Conservation (phyloP, 2,329 filamentous ascomycete genomes). For the Neonectria hederae region DNA sequence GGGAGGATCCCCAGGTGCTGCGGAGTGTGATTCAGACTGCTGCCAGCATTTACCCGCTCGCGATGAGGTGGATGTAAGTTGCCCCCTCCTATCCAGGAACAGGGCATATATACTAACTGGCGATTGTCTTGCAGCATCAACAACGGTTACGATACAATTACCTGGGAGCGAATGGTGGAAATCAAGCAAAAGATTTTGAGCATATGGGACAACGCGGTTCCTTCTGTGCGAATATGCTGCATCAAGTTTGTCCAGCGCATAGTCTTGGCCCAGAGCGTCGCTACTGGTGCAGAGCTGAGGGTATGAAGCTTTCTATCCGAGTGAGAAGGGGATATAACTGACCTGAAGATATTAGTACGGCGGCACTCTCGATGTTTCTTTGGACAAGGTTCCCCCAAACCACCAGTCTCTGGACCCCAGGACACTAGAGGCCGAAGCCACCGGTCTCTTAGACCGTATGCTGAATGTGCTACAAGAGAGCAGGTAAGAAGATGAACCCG, state of each 20-base stretch:
- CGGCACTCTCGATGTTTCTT: conserved; percentile 76
- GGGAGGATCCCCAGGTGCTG: conserved; percentile 81
- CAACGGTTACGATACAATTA: conserved; percentile 80
- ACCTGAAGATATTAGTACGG: conserved; percentile 50
- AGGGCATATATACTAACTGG: conserved; percentile 38
- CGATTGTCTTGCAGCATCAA: conserved; percentile 72
- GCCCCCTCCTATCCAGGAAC: conserved; percentile 27
- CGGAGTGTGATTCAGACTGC: conserved; percentile 88
- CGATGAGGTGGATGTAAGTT: conserved; percentile 94
- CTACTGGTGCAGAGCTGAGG: conserved; percentile 81
- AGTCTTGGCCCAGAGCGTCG: conserved; percentile 90
- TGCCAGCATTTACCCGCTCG: conserved; percentile 91
- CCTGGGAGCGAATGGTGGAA: conserved; percentile 87
- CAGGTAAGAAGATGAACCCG: conserved; percentile 65
- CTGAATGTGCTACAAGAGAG: conserved; percentile 85
- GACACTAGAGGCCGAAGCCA: conserved; percentile 91
- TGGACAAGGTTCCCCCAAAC: conserved; percentile 84
- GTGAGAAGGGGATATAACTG: conserved; percentile 13
- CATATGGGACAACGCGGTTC: conserved; percentile 83
- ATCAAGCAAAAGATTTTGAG: conserved; percentile 91
- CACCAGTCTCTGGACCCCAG: conserved; percentile 82
- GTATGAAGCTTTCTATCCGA: conserved; percentile 56
- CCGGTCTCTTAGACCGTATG: conserved; percentile 88
- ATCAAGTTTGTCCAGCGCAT: conserved; percentile 97
- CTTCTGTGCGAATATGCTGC: conserved; percentile 88